Percentiles rank a stretch among this genome's conserved stretches.
Conservation (phyloP, 352 stramenopile species). For the Globisporangium viniferum region DNA sequence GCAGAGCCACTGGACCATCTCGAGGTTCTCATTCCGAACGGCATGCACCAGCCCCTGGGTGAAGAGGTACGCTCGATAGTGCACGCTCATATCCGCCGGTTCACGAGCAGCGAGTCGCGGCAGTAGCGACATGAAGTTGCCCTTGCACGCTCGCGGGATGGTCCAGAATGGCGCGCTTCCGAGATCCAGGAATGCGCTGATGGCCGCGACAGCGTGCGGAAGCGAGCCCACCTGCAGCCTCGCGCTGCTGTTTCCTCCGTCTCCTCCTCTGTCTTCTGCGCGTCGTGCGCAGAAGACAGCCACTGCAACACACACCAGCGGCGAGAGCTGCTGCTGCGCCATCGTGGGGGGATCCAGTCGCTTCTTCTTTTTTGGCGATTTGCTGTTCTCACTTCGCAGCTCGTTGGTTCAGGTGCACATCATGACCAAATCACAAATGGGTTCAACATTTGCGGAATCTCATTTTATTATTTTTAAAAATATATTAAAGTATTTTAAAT, state of each 20-base stretch:
- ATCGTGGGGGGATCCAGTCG: too few relatives aligned
- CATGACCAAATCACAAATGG: too few relatives aligned
- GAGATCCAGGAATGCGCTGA: background rate
- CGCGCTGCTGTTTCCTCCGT: background rate
- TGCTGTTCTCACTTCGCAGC: too few relatives aligned
- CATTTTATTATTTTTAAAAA: too few relatives aligned
- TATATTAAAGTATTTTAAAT: too few relatives aligned
- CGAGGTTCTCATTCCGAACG: background rate
- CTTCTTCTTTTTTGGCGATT: too few relatives aligned
- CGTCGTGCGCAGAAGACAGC: background rate
- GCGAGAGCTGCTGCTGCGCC: too few relatives aligned
- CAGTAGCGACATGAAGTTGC: background rate
- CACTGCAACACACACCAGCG: too few relatives aligned
- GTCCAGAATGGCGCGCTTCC: background rate
- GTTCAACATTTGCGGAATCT: too few relatives aligned
- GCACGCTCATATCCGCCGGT: background rate
- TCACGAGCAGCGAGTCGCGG: background rate
- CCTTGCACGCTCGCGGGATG: background rate
- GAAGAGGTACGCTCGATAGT: background rate
- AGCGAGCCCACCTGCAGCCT: background rate
- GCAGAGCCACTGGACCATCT: background rate
- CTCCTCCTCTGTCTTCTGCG: background rate
- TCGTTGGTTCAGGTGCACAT: too few relatives aligned
- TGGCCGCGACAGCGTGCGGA: background rate
- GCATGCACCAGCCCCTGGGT: background rate